Evolutionary conservation across 495 filamentous ascomycete genomes (phyloP), one percentile per base, ranked within the genome.

Genomic region (Bacidia gigantensis): DNA sequence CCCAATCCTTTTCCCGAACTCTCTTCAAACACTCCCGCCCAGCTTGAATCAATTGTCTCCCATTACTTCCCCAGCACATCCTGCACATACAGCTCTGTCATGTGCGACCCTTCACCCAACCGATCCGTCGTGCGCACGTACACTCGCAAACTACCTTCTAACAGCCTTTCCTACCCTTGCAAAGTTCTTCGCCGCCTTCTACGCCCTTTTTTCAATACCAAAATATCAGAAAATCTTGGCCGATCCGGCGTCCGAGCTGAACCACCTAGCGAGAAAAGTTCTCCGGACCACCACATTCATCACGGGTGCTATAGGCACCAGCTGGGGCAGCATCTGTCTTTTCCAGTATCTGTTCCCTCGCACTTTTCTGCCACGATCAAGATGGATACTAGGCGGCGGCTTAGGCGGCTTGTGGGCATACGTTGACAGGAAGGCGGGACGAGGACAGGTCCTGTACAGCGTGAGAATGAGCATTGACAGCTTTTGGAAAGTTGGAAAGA

Each of bases 71-170:
- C 77, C 82, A 26, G 89, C 90, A 1, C 89, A 95, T 61, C 89
- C 90, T 7, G 75, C 83, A 23, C 89, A 93, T 62, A 77, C 75
- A 2, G 80, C 75, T 42, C 77, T 96, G 26, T 87, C 86, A 49
- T 98, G 92, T 67, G 92, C 92, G 1, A 72, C 90, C 18, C 78
- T 96, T n/a, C 92, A 98, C 65, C 90, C 92, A 0, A 68, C 75
- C 20, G 83, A 89, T 56, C 89, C 92, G 2, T 89, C 82, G 53
- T 98, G 92, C 69, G 72, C 79, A 23, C 84, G 83, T 17, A 90
- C 87, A 1, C 90, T 89, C 69, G 62, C 95, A 38, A 82, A 83
- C 48, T 87, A 89, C 64, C 83, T 84, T 71, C 73, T 94, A 35
- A 79, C 76, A 35, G 81, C 84, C 32, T 89, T 93, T 64, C 89